phyloP scores from a whole-genome alignment of 2,329 filamentous ascomycete genomes.

The Ceratocystis variospora region DNA sequence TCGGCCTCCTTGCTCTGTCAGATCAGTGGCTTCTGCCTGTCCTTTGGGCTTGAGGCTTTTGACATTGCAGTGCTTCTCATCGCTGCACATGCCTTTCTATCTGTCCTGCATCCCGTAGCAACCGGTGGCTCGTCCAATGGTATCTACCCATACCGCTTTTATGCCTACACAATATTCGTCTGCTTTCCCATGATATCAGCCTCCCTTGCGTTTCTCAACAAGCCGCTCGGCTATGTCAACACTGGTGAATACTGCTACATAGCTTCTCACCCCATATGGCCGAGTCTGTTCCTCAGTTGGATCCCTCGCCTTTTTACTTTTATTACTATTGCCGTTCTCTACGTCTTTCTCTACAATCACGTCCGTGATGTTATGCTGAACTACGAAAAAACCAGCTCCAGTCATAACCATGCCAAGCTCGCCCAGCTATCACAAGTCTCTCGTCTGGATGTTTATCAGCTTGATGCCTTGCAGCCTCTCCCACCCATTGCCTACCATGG shows the following conservation, averaged over 20 bases:
- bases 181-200: slow-evolving; percentile 47
- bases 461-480: slow-evolving; percentile 22
- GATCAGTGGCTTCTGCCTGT: slow-evolving; percentile 52
- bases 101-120: slow-evolving; percentile 47
- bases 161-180: slow-evolving; percentile 44
- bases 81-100: slow-evolving; percentile 56
- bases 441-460: slow-evolving; percentile 9
- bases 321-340: slow-evolving; percentile 47
- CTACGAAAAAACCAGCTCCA: slow-evolving; percentile 15
- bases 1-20: slow-evolving; percentile 49
- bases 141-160: slow-evolving; percentile 51
- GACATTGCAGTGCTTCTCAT: slow-evolving; percentile 62
- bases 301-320: slow-evolving; percentile 60
- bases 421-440: slow-evolving; percentile 11
- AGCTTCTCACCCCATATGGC: slow-evolving; percentile 54
- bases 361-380: slow-evolving; percentile 30
- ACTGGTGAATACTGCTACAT: slow-evolving; percentile 58
- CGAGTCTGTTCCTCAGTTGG: slow-evolving; percentile 55
- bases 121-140: slow-evolving; percentile 41
- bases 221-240: slow-evolving; percentile 40
- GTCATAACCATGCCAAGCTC: slow-evolving; percentile 11
- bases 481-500: slow-evolving; percentile 27
- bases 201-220: slow-evolving; percentile 48
- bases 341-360: slow-evolving; percentile 56
- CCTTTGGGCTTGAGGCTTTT: slow-evolving; percentile 53